phyloP scores from a whole-genome alignment of 1,284 basidiomycete genomes.

The Mycosarcoma maydis region DNA sequence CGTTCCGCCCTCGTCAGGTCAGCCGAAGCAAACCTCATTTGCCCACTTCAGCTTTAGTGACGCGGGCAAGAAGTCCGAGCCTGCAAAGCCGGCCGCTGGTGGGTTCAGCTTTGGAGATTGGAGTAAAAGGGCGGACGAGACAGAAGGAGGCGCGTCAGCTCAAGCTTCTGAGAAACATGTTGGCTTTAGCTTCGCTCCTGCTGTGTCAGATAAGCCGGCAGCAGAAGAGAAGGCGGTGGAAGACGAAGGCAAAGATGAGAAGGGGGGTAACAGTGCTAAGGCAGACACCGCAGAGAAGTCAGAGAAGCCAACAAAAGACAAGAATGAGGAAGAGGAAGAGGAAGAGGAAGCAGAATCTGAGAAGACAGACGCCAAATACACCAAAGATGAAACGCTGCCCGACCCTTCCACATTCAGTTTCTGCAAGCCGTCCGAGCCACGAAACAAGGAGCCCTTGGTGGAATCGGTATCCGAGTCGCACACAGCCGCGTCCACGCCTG shows the following conservation, averaged over 20 bases:
- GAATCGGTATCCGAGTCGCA: conserved; percentile 4
- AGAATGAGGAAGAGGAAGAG: background rate
- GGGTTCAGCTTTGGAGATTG: conserved; percentile 3
- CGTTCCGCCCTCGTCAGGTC: background rate
- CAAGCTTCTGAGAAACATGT: background rate
- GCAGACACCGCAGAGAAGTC: conserved; percentile 3
- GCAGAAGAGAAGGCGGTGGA: too few relatives aligned
- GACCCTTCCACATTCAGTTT: conserved; percentile 23
- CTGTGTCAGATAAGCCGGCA: conserved; percentile 1
- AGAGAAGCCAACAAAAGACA: background rate
- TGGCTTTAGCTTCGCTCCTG: conserved; percentile 21
- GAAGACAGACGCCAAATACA: conserved; percentile 1
- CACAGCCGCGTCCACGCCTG: background rate
- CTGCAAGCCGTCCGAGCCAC: conserved; percentile 33
- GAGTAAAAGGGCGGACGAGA: conserved; percentile 3
- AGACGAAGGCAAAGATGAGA: too few relatives aligned
- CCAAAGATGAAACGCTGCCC: conserved; percentile 1
- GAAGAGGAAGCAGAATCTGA: background rate
- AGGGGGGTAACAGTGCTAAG: too few relatives aligned
- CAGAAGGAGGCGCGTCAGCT: background rate
- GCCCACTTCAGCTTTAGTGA: conserved; percentile 20
- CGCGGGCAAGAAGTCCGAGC: conserved; percentile 8
- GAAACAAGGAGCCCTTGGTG: conserved; percentile 24
- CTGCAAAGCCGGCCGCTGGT: background rate
- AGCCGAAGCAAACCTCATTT: conserved; percentile 2